phyloP scores from a whole-genome alignment of 306 rosid genomes.

The Begonia masoniana region DNA sequence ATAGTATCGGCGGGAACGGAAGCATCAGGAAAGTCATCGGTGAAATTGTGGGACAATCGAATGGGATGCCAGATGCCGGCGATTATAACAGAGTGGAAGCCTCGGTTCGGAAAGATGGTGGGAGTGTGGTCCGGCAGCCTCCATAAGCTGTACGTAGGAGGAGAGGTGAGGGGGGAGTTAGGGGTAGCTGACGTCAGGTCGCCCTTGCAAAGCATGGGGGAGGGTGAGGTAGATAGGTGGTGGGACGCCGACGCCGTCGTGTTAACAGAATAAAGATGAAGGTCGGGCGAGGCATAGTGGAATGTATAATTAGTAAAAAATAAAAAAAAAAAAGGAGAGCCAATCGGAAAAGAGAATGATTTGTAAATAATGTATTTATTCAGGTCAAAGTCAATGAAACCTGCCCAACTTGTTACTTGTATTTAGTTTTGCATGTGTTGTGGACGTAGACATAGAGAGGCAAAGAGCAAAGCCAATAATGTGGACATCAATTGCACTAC shows the following conservation, averaged over 20 bases:
- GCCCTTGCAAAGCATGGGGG: slow-evolving; percentile 19
- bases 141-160: slow-evolving; percentile 19
- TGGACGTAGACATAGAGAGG: too few species aligned
- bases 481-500: too few species aligned
- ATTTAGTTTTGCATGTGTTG: too few species aligned
- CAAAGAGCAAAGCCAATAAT: too few species aligned
- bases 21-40: slow-evolving; percentile 11
- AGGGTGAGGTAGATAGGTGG: slow-evolving; percentile 15
- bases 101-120: slow-evolving; percentile 13
- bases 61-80: slow-evolving; percentile 26
- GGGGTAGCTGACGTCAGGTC: slow-evolving; percentile 29
- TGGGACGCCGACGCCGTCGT: slow-evolving; percentile 26
- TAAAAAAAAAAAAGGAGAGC: too few species aligned
- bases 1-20: slow-evolving; percentile 14
- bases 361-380: too few species aligned
- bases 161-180: slow-evolving; percentile 11
- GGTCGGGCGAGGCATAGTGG: too few species aligned
- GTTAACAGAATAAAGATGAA: too few species aligned
- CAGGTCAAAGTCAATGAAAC: too few species aligned
- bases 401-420: too few species aligned
- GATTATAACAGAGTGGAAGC: slow-evolving; percentile 30
- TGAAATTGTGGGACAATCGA: slow-evolving; percentile 44
- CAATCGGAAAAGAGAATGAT: too few species aligned
- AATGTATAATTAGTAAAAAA: too few species aligned
- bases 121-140: slow-evolving; percentile 13